A percentile compares a stretch with the other conserved stretches of the same genome.
These are phyloP conservation scores for Colletotrichum liaoningense DNA, from an alignment of 2,329 filamentous ascomycete genomes.

Conservation along the genomic window DNA sequence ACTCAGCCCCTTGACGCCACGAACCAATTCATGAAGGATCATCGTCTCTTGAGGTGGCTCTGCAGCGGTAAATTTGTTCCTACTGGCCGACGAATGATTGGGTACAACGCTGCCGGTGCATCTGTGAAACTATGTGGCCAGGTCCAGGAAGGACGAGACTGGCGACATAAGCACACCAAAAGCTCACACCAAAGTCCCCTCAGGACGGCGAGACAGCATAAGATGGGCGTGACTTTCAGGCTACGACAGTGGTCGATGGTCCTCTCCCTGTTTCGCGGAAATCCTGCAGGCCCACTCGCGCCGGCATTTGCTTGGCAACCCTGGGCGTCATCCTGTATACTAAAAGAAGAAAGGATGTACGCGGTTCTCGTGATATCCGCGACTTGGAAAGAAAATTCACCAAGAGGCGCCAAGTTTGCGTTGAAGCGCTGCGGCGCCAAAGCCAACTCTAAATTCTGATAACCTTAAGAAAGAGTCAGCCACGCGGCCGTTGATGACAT, in stretches of 20 bases:
- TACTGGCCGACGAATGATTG: slow-evolving; percentile 6
- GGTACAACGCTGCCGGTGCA: slow-evolving; percentile 5
- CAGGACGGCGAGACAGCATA: background rate
- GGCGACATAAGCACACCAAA: slow-evolving; percentile 12
- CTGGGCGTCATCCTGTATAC: slow-evolving; percentile 8
- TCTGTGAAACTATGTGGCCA: background rate
- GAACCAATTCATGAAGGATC: slow-evolving; percentile 15
- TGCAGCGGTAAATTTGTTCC: background rate
- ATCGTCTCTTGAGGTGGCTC: slow-evolving; percentile 14
- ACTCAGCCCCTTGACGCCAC: slow-evolving; percentile 24
- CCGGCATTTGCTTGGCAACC: slow-evolving; percentile 10
- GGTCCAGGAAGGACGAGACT: background rate
- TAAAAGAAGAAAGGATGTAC: slow-evolving; percentile 9
- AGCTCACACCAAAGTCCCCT: background rate
- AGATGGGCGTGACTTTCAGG: background rate
- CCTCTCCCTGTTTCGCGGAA: background rate
- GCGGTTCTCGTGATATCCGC: background rate
- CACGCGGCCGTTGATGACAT: background rate
- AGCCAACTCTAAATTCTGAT: background rate
- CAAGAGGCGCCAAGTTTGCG: background rate
- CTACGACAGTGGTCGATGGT: background rate
- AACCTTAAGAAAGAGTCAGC: background rate
- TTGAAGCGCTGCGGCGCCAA: background rate
- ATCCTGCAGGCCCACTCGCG: slow-evolving; percentile 25
- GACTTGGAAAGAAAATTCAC: background rate